A percentile compares a stretch with the other conserved stretches of the same genome.
Evolutionary conservation across 78 protist species (phyloP).

Genomic region (Isochrysis galbana): DNA sequence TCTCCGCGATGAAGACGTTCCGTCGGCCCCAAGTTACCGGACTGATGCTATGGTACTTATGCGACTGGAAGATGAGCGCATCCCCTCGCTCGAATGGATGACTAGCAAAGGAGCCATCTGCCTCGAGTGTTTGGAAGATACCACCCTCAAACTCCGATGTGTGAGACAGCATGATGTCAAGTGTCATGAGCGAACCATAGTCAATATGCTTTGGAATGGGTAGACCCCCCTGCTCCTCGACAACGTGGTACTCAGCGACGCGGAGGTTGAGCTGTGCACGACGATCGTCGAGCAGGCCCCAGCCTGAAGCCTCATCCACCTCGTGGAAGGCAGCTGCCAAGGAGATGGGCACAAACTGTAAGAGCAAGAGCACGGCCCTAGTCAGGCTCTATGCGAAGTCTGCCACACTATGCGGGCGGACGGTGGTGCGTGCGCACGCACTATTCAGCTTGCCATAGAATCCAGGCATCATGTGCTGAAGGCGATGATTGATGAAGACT

Average conservation of each 20-base stretch:
- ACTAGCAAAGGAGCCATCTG: not conserved
- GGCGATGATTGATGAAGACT: not conserved
- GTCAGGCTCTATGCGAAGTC: too few relatives aligned
- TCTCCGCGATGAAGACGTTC: not conserved
- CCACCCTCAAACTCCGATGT: not conserved
- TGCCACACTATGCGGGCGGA: too few relatives aligned
- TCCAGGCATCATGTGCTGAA: not conserved
- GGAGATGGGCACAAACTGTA: too few relatives aligned
- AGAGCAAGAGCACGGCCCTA: too few relatives aligned
- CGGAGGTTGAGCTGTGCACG: not conserved
- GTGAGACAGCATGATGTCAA: not conserved
- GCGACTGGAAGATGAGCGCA: not conserved
- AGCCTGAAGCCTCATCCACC: not conserved
- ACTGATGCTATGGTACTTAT: not conserved
- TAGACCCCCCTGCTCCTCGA: not conserved
- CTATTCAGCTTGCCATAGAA: not conserved
- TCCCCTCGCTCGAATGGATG: not conserved
- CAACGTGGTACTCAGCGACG: not conserved
- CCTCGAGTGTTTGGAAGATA: not conserved
- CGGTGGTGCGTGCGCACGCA: too few relatives aligned
- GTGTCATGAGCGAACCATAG: not conserved
- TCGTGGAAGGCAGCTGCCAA: not conserved
- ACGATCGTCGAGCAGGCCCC: not conserved
- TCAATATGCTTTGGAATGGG: not conserved
- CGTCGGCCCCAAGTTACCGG: not conserved